Percentiles rank a stretch among this genome's conserved stretches.
phyloP scores from a whole-genome alignment of 1,139 yeast species.

The Pichia sp. region DNA sequence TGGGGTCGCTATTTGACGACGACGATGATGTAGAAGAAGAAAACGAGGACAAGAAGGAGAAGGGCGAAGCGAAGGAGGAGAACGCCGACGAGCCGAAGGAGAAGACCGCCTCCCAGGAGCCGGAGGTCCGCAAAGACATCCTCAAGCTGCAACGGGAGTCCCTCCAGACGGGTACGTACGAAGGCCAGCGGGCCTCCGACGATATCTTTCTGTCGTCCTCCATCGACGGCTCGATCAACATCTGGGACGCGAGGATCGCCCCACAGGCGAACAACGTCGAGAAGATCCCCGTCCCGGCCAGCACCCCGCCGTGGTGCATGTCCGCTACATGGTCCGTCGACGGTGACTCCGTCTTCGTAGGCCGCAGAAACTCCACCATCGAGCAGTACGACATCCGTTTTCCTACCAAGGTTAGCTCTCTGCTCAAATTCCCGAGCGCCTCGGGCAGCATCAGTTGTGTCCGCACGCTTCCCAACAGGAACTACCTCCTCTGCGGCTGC shows the following conservation, averaged over 20 bases:
- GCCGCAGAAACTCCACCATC: constrained; percentile 83
- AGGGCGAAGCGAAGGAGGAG: neutral
- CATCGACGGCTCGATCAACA: constrained; percentile 74
- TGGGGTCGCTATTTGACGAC: constrained; percentile 79
- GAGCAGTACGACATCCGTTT: constrained; percentile 73
- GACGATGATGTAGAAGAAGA: constrained; percentile 41
- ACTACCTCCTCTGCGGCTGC: constrained; percentile 82
- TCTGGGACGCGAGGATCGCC: constrained; percentile 75
- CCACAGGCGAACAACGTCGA: constrained; percentile 35
- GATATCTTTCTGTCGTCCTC: constrained; percentile 71
- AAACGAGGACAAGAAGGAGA: neutral
- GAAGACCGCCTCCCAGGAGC: neutral
- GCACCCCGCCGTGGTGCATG: constrained; percentile 76
- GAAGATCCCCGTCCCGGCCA: neutral
- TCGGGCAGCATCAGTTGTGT: constrained; percentile 91
- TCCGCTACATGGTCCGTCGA: constrained; percentile 86
- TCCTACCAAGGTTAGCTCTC: constrained; percentile 41
- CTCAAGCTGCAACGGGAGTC: constrained; percentile 20
- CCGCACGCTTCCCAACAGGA: constrained; percentile 72
- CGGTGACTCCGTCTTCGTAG: constrained; percentile 77
- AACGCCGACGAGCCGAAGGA: constrained; percentile 1
- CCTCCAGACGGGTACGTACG: constrained; percentile 19
- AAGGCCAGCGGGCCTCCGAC: constrained; percentile 34
- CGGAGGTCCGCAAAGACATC: constrained; percentile 17
- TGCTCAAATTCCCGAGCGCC: constrained; percentile 73